phyloP scores from a whole-genome alignment of 2,329 filamentous ascomycete species.

The Pyrenophora seminiperda region DNA sequence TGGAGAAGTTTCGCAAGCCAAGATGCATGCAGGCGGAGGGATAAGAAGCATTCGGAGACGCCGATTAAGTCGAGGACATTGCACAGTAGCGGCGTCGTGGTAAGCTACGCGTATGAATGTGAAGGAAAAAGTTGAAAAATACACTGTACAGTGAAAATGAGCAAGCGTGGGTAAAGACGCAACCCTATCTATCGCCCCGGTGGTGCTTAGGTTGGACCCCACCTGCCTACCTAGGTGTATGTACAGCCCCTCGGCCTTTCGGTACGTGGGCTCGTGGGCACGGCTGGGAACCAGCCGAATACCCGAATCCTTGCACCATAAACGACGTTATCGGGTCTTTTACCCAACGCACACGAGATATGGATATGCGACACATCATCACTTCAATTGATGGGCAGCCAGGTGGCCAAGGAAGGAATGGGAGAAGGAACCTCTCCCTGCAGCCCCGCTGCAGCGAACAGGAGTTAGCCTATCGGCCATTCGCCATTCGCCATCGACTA shows the following conservation, averaged over 20 bases:
- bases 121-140: background rate
- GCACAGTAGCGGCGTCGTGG: conserved; percentile 2
- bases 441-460: conserved; percentile 8
- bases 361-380: conserved; percentile 1
- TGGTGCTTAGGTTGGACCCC: conserved; percentile 4
- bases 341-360: conserved; percentile 6
- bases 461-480: conserved; percentile 8
- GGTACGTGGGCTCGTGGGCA: background rate
- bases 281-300: background rate
- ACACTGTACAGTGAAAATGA: background rate
- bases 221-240: too few species aligned
- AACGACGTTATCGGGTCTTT: conserved; percentile 13
- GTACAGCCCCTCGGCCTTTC: background rate
- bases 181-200: background rate
- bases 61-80: conserved; percentile 25
- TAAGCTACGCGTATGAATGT: background rate
- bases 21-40: conserved; percentile 32
- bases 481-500: conserved; percentile 13
- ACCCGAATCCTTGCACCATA: conserved; percentile 8
- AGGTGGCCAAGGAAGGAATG: background rate
- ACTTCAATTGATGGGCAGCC: background rate
- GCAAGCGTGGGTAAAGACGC: background rate
- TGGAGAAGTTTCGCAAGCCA: conserved; percentile 34
- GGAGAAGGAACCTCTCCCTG: background rate
- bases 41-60: conserved; percentile 24